Conservation (phyloP, 2,329 filamentous ascomycete species). For the Gremmenia infestans region DNA sequence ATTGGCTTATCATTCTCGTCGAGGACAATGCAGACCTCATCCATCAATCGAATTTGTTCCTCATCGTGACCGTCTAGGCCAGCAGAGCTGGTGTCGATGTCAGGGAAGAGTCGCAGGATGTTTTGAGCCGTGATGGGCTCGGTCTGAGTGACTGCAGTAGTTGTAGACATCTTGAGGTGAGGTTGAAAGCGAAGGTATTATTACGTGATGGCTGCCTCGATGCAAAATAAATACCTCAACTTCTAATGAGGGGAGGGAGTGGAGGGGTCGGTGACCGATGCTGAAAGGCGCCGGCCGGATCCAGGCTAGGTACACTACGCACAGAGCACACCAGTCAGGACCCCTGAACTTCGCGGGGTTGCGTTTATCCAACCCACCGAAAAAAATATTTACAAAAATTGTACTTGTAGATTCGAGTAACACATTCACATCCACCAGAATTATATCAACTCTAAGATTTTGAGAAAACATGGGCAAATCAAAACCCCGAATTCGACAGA, state of each 20-base stretch:
- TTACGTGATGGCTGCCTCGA: background rate
- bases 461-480: constrained; percentile 51
- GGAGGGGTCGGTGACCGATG: background rate
- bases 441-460: background rate
- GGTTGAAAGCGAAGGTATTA: background rate
- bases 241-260: background rate
- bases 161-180: constrained; percentile 31
- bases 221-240: constrained; percentile 10
- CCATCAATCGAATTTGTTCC: constrained; percentile 97
- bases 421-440: background rate
- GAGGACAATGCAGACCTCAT: constrained; percentile 95
- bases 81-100: constrained; percentile 64
- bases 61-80: constrained; percentile 90
- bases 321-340: background rate
- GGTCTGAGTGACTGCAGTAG: constrained; percentile 44
- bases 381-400: background rate
- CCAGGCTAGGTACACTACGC: too few relatives aligned
- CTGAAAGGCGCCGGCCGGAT: background rate
- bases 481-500: constrained; percentile 45
- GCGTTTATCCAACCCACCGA: background rate
- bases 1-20: constrained; percentile 91
- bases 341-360: background rate
- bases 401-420: too few relatives aligned
- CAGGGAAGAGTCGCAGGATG: constrained; percentile 83
- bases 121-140: constrained; percentile 77